phyloP scores from a whole-genome alignment of 306 rosid genomes.

The Delonix regia region DNA sequence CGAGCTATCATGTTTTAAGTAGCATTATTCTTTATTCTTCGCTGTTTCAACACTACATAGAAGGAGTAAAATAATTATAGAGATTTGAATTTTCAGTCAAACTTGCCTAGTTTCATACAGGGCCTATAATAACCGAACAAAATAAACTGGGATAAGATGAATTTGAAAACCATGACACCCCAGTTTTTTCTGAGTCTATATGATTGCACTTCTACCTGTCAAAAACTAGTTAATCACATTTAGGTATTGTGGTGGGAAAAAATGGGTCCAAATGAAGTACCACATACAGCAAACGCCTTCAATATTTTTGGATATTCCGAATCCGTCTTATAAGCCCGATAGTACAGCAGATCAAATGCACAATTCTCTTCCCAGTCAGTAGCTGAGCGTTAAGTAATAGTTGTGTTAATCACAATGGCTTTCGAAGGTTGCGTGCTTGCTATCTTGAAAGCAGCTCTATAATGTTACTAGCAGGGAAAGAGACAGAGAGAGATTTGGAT shows the following conservation, averaged over 20 bases:
- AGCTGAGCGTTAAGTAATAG: neutral
- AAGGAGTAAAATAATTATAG: conserved; percentile 13
- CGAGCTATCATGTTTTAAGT: neutral
- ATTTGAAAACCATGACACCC: neutral
- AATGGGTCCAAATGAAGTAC: too few relatives aligned
- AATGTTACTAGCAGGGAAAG: neutral
- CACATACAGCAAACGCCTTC: neutral
- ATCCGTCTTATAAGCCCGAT: neutral
- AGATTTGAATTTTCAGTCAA: conserved; percentile 7
- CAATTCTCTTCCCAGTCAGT: neutral
- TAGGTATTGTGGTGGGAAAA: too few relatives aligned
- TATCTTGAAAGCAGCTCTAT: neutral
- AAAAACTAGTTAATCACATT: too few relatives aligned
- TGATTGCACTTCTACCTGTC: too few relatives aligned
- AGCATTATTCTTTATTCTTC: conserved; percentile 11
- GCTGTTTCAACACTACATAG: conserved; percentile 20
- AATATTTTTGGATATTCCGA: neutral
- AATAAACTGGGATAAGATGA: neutral
- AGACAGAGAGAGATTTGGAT: neutral
- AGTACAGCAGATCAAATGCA: neutral
- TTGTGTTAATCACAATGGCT: neutral
- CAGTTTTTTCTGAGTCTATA: neutral
- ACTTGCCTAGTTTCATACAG: neutral
- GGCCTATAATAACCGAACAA: neutral
- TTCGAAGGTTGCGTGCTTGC: neutral